Evolutionary conservation across 2,329 filamentous ascomycete genomes (phyloP).

Genomic region (Fusarium anthophilum): DNA sequence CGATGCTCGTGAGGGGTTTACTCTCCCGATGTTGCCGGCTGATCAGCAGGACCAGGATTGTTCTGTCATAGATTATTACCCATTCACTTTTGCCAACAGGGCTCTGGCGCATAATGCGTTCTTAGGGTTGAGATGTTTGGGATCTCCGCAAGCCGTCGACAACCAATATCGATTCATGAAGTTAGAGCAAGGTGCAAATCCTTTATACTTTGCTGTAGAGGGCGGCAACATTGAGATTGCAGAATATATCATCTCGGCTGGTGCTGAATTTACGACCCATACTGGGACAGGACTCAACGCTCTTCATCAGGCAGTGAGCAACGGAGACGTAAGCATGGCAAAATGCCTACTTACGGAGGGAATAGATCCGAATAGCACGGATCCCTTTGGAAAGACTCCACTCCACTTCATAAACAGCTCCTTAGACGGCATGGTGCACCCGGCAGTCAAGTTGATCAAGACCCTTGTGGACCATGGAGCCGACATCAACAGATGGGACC

Average conservation of each 20-base stretch:
- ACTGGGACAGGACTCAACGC: background rate
- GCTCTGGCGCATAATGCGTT: background rate
- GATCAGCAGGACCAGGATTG: too few species aligned
- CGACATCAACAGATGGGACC: background rate
- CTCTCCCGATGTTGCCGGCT: too few species aligned
- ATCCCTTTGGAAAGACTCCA: background rate
- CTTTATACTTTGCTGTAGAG: constrained; percentile 15
- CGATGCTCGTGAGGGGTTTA: background rate
- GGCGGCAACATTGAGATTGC: background rate
- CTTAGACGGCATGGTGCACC: rapidly evolving
- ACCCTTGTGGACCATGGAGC: background rate
- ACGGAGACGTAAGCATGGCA: background rate
- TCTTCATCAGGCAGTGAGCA: constrained; percentile 1
- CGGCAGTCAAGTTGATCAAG: background rate
- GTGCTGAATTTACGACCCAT: background rate
- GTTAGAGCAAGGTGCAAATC: constrained; percentile 3
- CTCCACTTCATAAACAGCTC: background rate
- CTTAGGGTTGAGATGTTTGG: background rate
- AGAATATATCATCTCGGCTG: background rate
- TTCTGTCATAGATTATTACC: background rate
- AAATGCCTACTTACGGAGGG: background rate
- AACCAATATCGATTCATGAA: too few species aligned
- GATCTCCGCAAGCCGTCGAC: background rate
- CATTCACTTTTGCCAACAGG: background rate
- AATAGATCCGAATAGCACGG: background rate